Percentiles rank a stretch among this genome's conserved stretches.
These are phyloP conservation scores for Moricandia arvensis DNA, from an alignment of 345 rosid species.

Conservation along the genomic window DNA sequence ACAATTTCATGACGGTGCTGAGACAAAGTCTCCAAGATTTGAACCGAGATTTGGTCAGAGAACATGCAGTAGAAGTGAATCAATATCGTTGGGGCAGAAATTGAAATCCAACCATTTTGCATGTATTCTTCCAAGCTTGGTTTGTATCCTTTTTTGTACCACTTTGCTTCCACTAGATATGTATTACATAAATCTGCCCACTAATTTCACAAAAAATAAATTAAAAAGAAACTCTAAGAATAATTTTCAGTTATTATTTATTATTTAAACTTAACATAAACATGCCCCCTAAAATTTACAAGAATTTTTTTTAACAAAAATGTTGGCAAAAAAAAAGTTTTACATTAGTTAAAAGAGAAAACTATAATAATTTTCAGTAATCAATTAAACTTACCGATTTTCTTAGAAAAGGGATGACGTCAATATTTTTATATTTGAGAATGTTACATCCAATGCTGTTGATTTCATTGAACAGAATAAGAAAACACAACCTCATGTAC, in stretches of 20 bases:
- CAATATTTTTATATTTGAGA: neutral
- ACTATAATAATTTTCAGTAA: neutral
- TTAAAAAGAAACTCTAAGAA: neutral
- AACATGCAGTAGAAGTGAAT: neutral
- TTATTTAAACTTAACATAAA: slow-evolving; percentile 6
- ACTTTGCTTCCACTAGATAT: neutral
- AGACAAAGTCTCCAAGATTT: neutral
- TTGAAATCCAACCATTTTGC: neutral
- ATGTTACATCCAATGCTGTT: neutral
- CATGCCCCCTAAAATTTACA: slow-evolving; percentile 34
- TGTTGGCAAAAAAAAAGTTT: no score
- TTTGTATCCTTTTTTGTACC: neutral
- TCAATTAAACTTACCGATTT: neutral
- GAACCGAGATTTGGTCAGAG: neutral
- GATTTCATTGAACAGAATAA: neutral
- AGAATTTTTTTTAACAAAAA: no score
- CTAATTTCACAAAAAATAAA: neutral
- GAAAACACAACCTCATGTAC: neutral
- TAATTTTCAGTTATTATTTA: neutral
- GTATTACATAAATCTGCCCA: neutral
- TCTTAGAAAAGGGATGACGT: neutral
- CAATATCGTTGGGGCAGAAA: neutral
- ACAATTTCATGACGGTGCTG: neutral
- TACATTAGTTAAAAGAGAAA: neutral
- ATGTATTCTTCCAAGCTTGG: neutral